A percentile compares a stretch with the other conserved stretches of the same genome.
Conservation (phyloP, 176 grass and related monocot genomes). For the Bonia amplexicaulis region DNA sequence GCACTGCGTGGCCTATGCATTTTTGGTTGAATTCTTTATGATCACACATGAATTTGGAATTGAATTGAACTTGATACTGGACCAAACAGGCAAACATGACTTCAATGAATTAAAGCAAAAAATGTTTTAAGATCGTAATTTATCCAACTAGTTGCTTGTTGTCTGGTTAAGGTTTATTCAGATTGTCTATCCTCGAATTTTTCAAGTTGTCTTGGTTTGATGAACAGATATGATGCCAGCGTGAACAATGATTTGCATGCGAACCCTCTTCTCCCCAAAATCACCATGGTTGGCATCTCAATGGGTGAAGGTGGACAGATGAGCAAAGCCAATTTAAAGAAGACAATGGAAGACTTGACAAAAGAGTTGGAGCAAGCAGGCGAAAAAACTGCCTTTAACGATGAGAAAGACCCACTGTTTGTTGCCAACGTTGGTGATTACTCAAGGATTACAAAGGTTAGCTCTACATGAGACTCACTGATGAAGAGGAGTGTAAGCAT, state of each 20-base stretch:
- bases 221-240: constrained; percentile 26
- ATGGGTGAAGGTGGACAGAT: constrained; percentile 71
- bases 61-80: background rate
- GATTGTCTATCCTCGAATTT: constrained; percentile 18
- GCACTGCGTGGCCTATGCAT: background rate
- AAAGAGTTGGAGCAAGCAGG: constrained; percentile 72
- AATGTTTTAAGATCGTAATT: background rate
- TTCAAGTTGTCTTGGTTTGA: constrained; percentile 2
- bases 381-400: constrained; percentile 39
- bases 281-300: constrained; percentile 91
- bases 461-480: constrained; percentile 29
- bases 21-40: background rate
- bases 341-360: constrained; percentile 80
- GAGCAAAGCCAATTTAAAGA: constrained; percentile 74
- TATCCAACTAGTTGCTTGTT: background rate
- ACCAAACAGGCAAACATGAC: background rate
- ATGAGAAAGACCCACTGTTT: constrained; percentile 83
- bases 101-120: background rate
- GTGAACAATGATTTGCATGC: constrained; percentile 26
- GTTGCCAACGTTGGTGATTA: constrained; percentile 93
- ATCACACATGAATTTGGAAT: constrained; percentile 11
- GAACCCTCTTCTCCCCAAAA: constrained; percentile 82
- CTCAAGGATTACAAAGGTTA: constrained; percentile 65
- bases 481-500: background rate
- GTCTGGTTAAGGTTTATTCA: background rate